Conservation (phyloP, 805 yeast species). For the Saturnispora galanensis region DNA sequence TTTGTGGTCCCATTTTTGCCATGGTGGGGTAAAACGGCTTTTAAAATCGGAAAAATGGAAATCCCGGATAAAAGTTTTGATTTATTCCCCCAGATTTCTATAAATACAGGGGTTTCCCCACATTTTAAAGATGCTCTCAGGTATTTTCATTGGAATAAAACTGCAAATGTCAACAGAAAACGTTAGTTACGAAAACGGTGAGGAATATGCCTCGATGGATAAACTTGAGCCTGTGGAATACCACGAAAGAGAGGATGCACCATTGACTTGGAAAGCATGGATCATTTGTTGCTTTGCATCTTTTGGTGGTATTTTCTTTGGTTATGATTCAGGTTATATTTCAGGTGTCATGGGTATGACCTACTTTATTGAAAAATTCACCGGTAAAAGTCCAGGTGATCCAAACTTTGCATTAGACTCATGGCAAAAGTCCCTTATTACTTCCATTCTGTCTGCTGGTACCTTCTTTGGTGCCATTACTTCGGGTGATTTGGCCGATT, state of each 20-base stretch:
- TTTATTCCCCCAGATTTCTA: neutral
- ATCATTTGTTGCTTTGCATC: slow-evolving; percentile 48
- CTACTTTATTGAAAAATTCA: slow-evolving; percentile 28
- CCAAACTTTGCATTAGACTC: slow-evolving; percentile 19
- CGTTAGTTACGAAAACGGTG: neutral
- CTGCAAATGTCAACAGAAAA: slow-evolving; percentile 1
- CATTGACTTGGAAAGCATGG: slow-evolving; percentile 29
- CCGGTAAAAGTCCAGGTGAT: slow-evolving; percentile 25
- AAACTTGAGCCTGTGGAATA: neutral
- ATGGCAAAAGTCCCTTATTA: slow-evolving; percentile 37
- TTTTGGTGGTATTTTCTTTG: slow-evolving; percentile 57
- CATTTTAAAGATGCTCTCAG: neutral
- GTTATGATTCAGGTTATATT: slow-evolving; percentile 62
- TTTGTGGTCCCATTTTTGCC: no score
- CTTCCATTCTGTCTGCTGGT: slow-evolving; percentile 68
- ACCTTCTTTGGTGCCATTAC: slow-evolving; percentile 58
- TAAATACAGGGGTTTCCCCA: neutral
- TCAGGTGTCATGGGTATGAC: slow-evolving; percentile 59
- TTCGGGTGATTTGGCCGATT: slow-evolving; percentile 44
- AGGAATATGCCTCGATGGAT: neutral
- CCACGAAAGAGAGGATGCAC: slow-evolving; percentile 25
- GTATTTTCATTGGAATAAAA: neutral
- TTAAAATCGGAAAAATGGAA: neutral
- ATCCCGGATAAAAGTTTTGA: neutral
- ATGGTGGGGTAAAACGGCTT: no score